Evolutionary conservation across 1,284 basidiomycete species (phyloP), one percentile per base, ranked within the genome.

Genomic region (Ustilago shanxiensis): DNA sequence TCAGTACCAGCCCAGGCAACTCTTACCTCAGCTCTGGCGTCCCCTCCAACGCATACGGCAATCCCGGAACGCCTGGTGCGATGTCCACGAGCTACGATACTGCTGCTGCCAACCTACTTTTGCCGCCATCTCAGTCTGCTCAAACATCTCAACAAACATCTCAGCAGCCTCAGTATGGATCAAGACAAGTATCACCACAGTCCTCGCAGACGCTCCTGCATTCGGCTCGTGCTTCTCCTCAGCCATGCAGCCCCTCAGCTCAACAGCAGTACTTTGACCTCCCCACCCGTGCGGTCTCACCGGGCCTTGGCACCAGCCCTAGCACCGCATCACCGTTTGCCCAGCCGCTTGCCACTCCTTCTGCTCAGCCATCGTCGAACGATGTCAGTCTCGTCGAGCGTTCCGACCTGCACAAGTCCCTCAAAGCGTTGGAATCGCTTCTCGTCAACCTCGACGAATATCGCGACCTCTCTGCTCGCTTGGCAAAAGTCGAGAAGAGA

Each of bases 381-480:
- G 61, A 54, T 11, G 35, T 56, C 44, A 60, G 39, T 18, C 54
- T 66, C 20, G 70, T 86, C 29, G 84, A 85, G 28, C 70, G 83
- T 20, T 60, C 66, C 20, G 82, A 84, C 16, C 71, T 86, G 13
- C 84, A 85, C 72, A 85, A 84, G 63, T 69, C 72, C 2, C 77
- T 86, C 47, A 84, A 79, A 57, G 64, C 77, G 13, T 62, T 86
- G 52, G 84, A 85, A 57, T 61, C 66, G 13, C 68, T 86, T 10
- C 74, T 86, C 28, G 81, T 82, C 67, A 72, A 74, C 18, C 65
- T 86, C 29, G 84, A 86, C 70, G 84, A 86, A 57, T 85, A 85
- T 51, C 66, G 84, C 35, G 83, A 84, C 22, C 68, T 86, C 33
- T 55, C 69, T 10, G 65, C 63, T 14, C 72, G 66, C 26, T 47